These are phyloP conservation scores for Kockovaella imperatae DNA, from an alignment of 768 basidiomycete genomes.

Conservation along the genomic window DNA sequence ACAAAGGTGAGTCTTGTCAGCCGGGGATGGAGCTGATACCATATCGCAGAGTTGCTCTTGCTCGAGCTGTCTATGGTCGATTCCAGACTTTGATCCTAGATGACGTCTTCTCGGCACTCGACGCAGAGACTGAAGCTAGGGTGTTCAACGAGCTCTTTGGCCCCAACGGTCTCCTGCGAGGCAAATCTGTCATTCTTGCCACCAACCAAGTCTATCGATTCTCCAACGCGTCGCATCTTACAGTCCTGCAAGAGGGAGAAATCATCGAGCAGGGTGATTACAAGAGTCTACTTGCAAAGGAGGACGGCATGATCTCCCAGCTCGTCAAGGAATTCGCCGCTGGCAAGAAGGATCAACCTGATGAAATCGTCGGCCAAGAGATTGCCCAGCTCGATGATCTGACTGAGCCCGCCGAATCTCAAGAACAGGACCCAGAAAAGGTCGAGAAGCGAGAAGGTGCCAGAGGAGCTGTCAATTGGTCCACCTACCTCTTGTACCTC, in stretches of 20 bases:
- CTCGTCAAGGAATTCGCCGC: constrained; percentile 5
- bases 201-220: constrained; percentile 26
- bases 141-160: constrained; percentile 23
- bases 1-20: constrained; percentile 8
- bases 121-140: constrained; percentile 21
- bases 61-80: constrained; percentile 21
- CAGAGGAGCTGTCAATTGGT: constrained; percentile 11
- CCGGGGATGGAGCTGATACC: background rate
- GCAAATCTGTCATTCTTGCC: constrained; percentile 15
- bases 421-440: background rate
- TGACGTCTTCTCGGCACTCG: constrained; percentile 27
- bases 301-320: background rate
- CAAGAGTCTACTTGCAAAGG: constrained; percentile 1
- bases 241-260: constrained; percentile 10
- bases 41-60: constrained; percentile 14
- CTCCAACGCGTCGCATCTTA: constrained; percentile 9
- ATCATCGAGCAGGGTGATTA: constrained; percentile 15
- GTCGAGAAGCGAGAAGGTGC: background rate
- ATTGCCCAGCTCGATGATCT: background rate
- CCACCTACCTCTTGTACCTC: constrained; percentile 12
- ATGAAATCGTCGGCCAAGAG: background rate
- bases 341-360: background rate
- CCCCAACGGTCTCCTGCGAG: constrained; percentile 8
- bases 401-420: constrained; percentile 1
- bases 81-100: constrained; percentile 20